Base-by-base conservation (phyloP, 2,329 filamentous ascomycete species). In the Colletotrichum sp. region DNA sequence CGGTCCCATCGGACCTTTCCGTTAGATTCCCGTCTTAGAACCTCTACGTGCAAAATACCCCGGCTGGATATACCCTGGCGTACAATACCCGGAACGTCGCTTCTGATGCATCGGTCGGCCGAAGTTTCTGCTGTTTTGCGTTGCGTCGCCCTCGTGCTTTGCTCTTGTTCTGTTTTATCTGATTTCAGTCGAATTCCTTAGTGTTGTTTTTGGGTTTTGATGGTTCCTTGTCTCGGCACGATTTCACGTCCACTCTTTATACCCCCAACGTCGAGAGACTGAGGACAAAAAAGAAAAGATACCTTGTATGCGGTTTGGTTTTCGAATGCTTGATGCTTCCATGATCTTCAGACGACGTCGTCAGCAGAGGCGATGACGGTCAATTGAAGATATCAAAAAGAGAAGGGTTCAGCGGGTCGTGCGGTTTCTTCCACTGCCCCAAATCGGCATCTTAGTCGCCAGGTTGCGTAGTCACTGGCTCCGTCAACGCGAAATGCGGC, bases 1-100 rank as follows among this genome's bases (percentile, higher is more conserved):
- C 91, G 95, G 93, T 89, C 95, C 94, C 80, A 94, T 96, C 90
- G 95, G 95, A 90, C 94, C 95, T 92, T 95, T 94, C 90, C 95
- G 95, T 94, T 96, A 94, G 93, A 92, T 81, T 80, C 79, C 81
- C 82, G 81, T 85, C 84, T 86, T 85, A 85, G 84, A 86, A 83
- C 79, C 84, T 85, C 84, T 88, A 87, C 85, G 87, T 88, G 87
- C 87, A 88, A 88, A 89, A 90, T 90, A 90, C 88, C 86, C 89
- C 87, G 89, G 89, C 90, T 91, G 90, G 89, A 92, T 91, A 92
- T 92, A 92, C 90, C 90, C 89, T 91, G 88, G 90, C 88, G 90
- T 88, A 88, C 88, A 88, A 90, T 90, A 89, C 88, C 88, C 83
- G 85, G 85, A 86, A 85, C 81, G 78, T 80, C 76, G 77, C 81